Conservation (phyloP, 441 rosid species). For the Aquilaria agallochum region DNA sequence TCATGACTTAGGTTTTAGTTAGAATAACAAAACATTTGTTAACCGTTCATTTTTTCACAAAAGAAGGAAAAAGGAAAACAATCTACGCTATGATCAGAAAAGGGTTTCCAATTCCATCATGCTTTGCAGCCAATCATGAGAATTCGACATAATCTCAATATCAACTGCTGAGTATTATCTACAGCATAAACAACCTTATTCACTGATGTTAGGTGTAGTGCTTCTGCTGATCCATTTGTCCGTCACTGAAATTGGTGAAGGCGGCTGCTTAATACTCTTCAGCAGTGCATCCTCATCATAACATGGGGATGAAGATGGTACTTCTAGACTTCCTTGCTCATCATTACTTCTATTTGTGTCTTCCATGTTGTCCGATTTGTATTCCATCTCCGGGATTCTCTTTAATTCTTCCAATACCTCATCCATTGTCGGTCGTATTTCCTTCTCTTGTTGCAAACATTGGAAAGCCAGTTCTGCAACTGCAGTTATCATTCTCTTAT, state of each 20-base stretch:
- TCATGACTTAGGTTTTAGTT: too few relatives aligned
- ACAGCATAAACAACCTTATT: constrained; percentile 12
- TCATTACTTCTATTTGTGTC: constrained; percentile 8
- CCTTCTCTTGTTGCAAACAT: constrained; percentile 64
- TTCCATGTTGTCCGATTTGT: constrained; percentile 12
- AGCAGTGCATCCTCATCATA: constrained; percentile 32
- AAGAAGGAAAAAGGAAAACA: too few relatives aligned
- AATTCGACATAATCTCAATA: too few relatives aligned
- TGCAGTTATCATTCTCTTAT: constrained; percentile 41
- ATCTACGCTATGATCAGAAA: too few relatives aligned
- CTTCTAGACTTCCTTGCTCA: constrained; percentile 4
- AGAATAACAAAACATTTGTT: too few relatives aligned
- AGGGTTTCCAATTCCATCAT: too few relatives aligned
- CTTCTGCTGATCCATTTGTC: constrained; percentile 48
- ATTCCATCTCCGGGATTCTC: constrained; percentile 24
- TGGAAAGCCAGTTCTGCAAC: constrained; percentile 68
- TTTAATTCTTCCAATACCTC: constrained; percentile 45
- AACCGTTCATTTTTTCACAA: too few relatives aligned
- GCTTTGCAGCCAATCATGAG: too few relatives aligned
- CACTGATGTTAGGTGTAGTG: constrained; percentile 36
- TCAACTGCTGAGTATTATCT: too few relatives aligned
- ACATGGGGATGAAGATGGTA: constrained; percentile 35
- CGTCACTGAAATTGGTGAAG: constrained; percentile 67
- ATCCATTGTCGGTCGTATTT: constrained; percentile 71
- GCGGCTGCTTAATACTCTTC: constrained; percentile 20